Percentiles rank a stretch among this genome's conserved stretches.
phyloP scores from a whole-genome alignment of 169 alveolate genomes.

The Eimeria necatrix region DNA sequence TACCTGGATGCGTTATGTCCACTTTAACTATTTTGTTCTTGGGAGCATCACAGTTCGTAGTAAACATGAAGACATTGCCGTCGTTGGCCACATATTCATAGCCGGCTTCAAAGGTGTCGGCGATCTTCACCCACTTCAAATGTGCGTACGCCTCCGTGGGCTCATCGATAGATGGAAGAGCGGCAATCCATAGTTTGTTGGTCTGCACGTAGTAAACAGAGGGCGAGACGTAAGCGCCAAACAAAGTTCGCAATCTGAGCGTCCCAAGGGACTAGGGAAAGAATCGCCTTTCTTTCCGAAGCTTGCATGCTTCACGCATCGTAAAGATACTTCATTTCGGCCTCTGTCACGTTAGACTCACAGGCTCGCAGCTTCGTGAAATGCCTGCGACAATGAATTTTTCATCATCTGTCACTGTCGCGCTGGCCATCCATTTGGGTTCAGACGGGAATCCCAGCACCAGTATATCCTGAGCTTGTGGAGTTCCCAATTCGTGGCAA shows the following conservation, averaged over 20 bases:
- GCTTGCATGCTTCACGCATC: background rate
- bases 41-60: slow-evolving; percentile 74
- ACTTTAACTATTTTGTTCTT: slow-evolving; percentile 41
- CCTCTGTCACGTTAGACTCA: background rate
- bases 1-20: slow-evolving; percentile 41
- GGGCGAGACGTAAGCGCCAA: background rate
- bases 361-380: slow-evolving; percentile 74
- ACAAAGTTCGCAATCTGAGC: too few relatives aligned
- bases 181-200: slow-evolving; percentile 73
- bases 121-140: slow-evolving; percentile 51
- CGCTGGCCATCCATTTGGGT: slow-evolving; percentile 56
- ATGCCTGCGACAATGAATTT: slow-evolving; percentile 1
- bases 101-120: slow-evolving; percentile 51
- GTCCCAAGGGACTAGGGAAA: background rate
- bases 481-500: slow-evolving; percentile 70
- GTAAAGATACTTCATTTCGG: background rate
- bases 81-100: slow-evolving; percentile 68
- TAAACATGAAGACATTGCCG: slow-evolving; percentile 39
- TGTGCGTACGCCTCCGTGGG: background rate
- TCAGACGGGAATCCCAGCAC: slow-evolving; percentile 38
- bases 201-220: background rate
- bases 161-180: background rate
- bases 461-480: slow-evolving; percentile 61
- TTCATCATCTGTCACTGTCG: slow-evolving; percentile 18
- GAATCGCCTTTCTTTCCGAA: background rate